Conservation (phyloP, 352 stramenopile species). For the Phytophthora pistaciae region DNA sequence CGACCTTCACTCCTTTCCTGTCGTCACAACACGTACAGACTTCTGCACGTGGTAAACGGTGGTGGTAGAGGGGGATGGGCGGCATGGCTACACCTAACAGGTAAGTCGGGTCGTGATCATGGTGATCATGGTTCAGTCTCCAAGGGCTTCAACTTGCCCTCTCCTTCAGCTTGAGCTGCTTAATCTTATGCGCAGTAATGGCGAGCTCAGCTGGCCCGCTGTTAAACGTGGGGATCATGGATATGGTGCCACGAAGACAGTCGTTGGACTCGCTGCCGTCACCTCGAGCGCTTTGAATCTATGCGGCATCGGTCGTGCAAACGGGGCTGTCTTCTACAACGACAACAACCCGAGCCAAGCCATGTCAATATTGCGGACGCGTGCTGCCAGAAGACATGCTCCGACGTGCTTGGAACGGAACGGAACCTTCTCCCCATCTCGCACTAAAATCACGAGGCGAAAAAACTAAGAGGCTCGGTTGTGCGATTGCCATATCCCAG, state of each 20-base stretch:
- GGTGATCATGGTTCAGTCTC: neutral
- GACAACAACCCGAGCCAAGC: too few species aligned
- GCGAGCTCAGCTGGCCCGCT: constrained; percentile 4
- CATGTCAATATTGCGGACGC: too few species aligned
- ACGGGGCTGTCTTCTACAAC: constrained; percentile 16
- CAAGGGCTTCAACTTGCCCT: neutral
- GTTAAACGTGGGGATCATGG: constrained; percentile 3
- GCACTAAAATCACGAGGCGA: constrained; percentile 5
- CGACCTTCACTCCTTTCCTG: too few species aligned
- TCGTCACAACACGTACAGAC: neutral
- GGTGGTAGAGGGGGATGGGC: constrained; percentile 16
- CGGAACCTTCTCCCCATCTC: constrained; percentile 26
- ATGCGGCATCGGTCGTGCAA: constrained; percentile 8
- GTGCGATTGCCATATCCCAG: constrained; percentile 20
- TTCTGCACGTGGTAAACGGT: constrained; percentile 14
- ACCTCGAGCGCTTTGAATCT: constrained; percentile 19
- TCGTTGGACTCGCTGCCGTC: constrained; percentile 1
- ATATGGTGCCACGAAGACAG: neutral
- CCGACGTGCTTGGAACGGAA: neutral
- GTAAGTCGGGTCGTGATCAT: constrained; percentile 7
- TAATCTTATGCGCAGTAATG: constrained; percentile 16
- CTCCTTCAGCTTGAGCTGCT: constrained; percentile 10
- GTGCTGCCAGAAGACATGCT: constrained; percentile 5
- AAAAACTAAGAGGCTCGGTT: constrained; percentile 19
- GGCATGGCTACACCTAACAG: constrained; percentile 20